Percentiles rank a stretch among this genome's conserved stretches.
These are phyloP conservation scores for Zygoascus biomembranicola DNA, from an alignment of 805 yeast species.

Conservation along the genomic window DNA sequence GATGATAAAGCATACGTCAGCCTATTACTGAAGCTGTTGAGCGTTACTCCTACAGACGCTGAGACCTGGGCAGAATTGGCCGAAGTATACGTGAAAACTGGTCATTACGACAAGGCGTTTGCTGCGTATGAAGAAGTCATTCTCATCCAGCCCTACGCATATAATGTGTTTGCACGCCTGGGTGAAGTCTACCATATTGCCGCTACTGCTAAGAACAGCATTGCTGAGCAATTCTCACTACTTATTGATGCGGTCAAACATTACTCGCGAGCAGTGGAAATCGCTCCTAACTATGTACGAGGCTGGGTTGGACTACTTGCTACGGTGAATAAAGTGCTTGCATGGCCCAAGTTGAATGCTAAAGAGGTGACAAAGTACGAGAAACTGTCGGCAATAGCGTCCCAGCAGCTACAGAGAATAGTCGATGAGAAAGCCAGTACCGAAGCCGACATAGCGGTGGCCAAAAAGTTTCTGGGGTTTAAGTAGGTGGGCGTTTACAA, in stretches of 20 bases:
- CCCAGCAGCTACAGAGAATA: slow-evolving; percentile 31
- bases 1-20: slow-evolving; percentile 40
- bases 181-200: slow-evolving; percentile 39
- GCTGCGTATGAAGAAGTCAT: slow-evolving; percentile 64
- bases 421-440: slow-evolving; percentile 24
- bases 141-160: slow-evolving; percentile 59
- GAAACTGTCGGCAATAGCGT: slow-evolving; percentile 33
- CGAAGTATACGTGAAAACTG: slow-evolving; percentile 49
- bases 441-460: slow-evolving; percentile 33
- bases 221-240: slow-evolving; percentile 8
- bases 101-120: slow-evolving; percentile 60
- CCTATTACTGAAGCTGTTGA: slow-evolving; percentile 46
- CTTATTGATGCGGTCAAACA: slow-evolving; percentile 32
- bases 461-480: slow-evolving; percentile 22
- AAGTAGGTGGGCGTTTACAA: not conserved
- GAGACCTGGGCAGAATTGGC: slow-evolving; percentile 75
- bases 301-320: slow-evolving; percentile 66
- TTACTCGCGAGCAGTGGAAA: slow-evolving; percentile 65
- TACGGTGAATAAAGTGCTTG: slow-evolving; percentile 26
- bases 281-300: slow-evolving; percentile 57
- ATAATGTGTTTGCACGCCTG: slow-evolving; percentile 52
- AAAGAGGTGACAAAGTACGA: slow-evolving; percentile 23
- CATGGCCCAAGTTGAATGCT: slow-evolving; percentile 16
- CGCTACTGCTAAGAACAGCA: slow-evolving; percentile 7
- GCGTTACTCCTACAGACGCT: slow-evolving; percentile 63